Evolutionary conservation across 306 rosid species (phyloP).

Genomic region (Ziziphus jujuba): DNA sequence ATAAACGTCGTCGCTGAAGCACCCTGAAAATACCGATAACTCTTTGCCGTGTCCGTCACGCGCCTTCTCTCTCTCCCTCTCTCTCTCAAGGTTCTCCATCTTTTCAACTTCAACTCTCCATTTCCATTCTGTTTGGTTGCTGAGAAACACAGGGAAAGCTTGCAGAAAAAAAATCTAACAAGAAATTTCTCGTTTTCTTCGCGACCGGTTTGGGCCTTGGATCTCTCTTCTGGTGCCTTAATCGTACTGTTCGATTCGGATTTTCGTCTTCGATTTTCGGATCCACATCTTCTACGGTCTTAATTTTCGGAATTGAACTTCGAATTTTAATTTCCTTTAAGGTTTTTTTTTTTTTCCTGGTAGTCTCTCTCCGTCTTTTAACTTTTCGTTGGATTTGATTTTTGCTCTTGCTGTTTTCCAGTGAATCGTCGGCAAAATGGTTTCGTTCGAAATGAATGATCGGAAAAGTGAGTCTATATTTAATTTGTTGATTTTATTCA

Average conservation of each 20-base stretch:
- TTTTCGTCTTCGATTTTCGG: background rate
- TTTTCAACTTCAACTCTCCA: background rate
- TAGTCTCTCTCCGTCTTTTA: slow-evolving; percentile 4
- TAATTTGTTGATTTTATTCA: background rate
- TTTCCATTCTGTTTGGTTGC: background rate
- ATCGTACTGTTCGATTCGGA: slow-evolving; percentile 13
- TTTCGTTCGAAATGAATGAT: slow-evolving; percentile 97
- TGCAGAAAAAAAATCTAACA: background rate
- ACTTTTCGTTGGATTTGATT: background rate
- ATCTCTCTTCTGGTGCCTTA: background rate
- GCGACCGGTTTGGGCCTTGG: background rate
- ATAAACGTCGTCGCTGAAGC: background rate
- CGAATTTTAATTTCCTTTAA: background rate
- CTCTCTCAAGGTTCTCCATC: background rate
- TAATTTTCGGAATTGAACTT: background rate
- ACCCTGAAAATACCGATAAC: background rate
- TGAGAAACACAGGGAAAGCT: slow-evolving; percentile 9
- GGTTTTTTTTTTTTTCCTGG: background rate
- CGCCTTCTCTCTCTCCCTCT: background rate
- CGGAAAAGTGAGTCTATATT: slow-evolving; percentile 71
- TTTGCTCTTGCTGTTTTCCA: slow-evolving; percentile 30
- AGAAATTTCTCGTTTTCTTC: background rate
- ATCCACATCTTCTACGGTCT: background rate
- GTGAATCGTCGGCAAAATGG: slow-evolving; percentile 60
- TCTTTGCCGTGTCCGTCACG: background rate